Evolutionary conservation across 2,329 filamentous ascomycete species (phyloP).

Genomic region (Chaetothyriales sp.): DNA sequence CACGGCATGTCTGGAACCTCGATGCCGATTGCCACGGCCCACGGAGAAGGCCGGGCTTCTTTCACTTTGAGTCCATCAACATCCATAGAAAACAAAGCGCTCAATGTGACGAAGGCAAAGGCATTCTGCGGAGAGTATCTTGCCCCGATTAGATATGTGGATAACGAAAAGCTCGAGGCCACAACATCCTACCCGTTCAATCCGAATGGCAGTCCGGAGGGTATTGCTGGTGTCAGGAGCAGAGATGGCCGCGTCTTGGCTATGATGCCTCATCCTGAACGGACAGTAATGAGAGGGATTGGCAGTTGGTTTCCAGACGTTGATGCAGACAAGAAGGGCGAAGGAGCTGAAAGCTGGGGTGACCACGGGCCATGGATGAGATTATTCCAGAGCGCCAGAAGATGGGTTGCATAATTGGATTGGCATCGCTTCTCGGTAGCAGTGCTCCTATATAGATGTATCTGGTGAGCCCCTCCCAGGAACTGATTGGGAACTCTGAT

Average conservation of each 20-base stretch:
- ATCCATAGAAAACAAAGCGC: slow-evolving; percentile 16
- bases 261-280: slow-evolving; percentile 87
- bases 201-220: slow-evolving; percentile 68
- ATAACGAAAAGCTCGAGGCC: slow-evolving; percentile 55
- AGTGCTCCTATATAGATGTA: no score
- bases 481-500: no score
- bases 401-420: slow-evolving; percentile 55
- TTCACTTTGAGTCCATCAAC: slow-evolving; percentile 40
- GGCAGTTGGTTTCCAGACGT: slow-evolving; percentile 55
- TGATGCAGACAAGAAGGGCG: slow-evolving; percentile 14
- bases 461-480: no score
- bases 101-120: slow-evolving; percentile 25
- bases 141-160: slow-evolving; percentile 67
- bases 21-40: slow-evolving; percentile 74
- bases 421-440: not conserved
- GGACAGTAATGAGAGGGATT: slow-evolving; percentile 68
- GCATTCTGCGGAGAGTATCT: slow-evolving; percentile 50
- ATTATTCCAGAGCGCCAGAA: slow-evolving; percentile 73
- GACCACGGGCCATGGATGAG: slow-evolving; percentile 73
- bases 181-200: slow-evolving; percentile 82
- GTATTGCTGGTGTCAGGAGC: slow-evolving; percentile 66
- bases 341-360: slow-evolving; percentile 51
- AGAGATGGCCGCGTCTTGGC: slow-evolving; percentile 67
- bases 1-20: slow-evolving; percentile 71
- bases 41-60: slow-evolving; percentile 74